phyloP scores from a whole-genome alignment of 495 filamentous ascomycete species.

The Beverwykella pulmonaria region DNA sequence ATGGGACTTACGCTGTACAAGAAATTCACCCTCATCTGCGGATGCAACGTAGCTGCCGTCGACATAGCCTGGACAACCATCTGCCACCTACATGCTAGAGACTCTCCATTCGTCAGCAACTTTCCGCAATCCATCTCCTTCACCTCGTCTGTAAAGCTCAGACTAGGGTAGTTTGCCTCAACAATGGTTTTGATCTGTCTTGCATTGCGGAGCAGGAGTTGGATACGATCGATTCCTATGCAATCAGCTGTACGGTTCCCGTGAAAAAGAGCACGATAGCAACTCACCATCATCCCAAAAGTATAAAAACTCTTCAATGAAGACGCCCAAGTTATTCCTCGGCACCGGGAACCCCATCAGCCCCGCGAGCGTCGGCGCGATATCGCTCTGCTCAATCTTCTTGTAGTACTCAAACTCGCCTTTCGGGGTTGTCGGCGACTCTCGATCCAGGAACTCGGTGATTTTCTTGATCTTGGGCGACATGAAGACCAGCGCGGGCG shows the following conservation, averaged over 20 bases:
- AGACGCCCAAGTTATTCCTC: conserved; percentile 87
- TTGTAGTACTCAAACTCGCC: conserved; percentile 76
- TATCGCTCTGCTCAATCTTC: conserved; percentile 86
- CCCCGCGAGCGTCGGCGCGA: conserved; percentile 85
- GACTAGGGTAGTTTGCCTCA: conserved; percentile 65
- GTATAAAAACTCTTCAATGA: conserved; percentile 75
- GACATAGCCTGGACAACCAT: conserved; percentile 37
- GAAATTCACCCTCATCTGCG: conserved; percentile 18
- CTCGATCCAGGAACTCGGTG: conserved; percentile 48
- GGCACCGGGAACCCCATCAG: conserved; percentile 86
- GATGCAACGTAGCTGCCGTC: conserved; percentile 1
- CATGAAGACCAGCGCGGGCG: conserved; percentile 86
- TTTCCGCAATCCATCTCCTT: conserved; percentile 50
- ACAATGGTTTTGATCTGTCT: conserved; percentile 76
- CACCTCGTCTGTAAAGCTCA: conserved; percentile 52
- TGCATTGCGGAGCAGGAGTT: conserved; percentile 73
- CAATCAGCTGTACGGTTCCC: background rate
- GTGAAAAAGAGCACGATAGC: background rate
- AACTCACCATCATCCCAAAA: conserved; percentile 67
- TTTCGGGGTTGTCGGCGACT: conserved; percentile 38
- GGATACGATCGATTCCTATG: conserved; percentile 59
- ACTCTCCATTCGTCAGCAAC: conserved; percentile 54
- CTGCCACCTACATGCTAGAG: conserved; percentile 69
- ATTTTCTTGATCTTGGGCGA: conserved; percentile 77
- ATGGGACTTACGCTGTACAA: conserved; percentile 20